Base-by-base conservation (phyloP, 2,329 filamentous ascomycete species). In the Camillea tinctor region DNA sequence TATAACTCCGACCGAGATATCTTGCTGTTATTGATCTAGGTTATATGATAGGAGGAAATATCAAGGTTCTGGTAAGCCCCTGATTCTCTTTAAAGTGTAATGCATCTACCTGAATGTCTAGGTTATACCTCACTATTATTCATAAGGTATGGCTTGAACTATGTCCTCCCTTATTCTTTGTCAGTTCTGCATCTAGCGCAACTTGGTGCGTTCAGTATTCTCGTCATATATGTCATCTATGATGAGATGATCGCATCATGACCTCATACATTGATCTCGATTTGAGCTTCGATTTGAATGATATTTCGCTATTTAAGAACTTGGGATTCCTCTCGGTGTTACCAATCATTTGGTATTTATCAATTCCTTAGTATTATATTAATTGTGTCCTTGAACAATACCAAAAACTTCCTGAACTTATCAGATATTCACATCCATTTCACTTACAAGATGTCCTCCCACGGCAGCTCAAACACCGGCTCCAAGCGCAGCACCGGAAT, bases 401-500 rank as follows among this genome's bases (percentile, higher is more conserved):
- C n/a, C 26, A 30, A 44, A 44, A 44, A 44, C 17, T 7, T 44
- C 17, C 36, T 40, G 4, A 30, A 30, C 26, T 11, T 30, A 30
- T 11, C 26, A 4, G 24, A 26, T 26, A 26, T 26, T 30, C 13
- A 30, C 7, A 44, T 44, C 7, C 36, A n/a, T 52, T 30, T 15
- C n/a, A 56, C 24, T 50, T 3, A n/a, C 57, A 66, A 22, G 3
- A 73, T 74, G 72, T 72, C 72, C 5, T 44, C 70, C 4, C 69
- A 71, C 61, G 66, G 65, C 51, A 73, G 69, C 62, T 73, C 71
- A 52, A 72, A 68, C 59, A 72, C 70, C 30, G 70, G 71, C 61
- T 68, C 70, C 7, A 72, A 73, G 64, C 58, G 57, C 9, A 49
- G 52, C 24, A 71, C 67, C 36, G 72, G 72, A 24, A 74, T 66